phyloP scores from a whole-genome alignment of 768 basidiomycete genomes.

The Boletus subcaerulescens region DNA sequence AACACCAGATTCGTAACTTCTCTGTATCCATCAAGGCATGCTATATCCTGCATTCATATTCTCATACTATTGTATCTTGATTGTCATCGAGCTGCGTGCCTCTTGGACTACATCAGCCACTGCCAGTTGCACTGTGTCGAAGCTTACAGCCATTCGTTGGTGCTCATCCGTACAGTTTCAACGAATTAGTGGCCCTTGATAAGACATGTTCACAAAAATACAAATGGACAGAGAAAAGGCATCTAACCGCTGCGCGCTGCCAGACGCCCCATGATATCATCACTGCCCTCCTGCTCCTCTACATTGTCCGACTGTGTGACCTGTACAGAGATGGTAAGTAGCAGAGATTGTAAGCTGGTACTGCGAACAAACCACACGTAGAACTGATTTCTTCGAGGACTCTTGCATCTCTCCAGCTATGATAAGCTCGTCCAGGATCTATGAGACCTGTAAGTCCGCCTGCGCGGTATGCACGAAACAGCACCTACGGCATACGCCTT shows the following conservation, averaged over 20 bases:
- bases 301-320: conserved; percentile 83
- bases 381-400: conserved; percentile 71
- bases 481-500: conserved; percentile 79
- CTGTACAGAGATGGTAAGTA: conserved; percentile 34
- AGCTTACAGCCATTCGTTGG: background rate
- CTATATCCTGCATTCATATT: conserved; percentile 1
- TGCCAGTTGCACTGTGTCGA: background rate
- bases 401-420: conserved; percentile 94
- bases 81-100: background rate
- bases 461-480: background rate
- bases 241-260: conserved; percentile 70
- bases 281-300: conserved; percentile 82
- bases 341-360: conserved; percentile 7
- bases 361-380: conserved; percentile 48
- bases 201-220: conserved; percentile 10
- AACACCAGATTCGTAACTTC: conserved; percentile 13
- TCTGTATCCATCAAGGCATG: background rate
- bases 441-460: background rate
- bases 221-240: background rate
- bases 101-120: background rate
- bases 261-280: conserved; percentile 76
- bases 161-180: conserved; percentile 10
- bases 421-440: conserved; percentile 91
- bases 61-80: background rate
- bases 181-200: conserved; percentile 31